phyloP scores from a whole-genome alignment of 805 yeast genomes.

The Grigorovia humatica region DNA sequence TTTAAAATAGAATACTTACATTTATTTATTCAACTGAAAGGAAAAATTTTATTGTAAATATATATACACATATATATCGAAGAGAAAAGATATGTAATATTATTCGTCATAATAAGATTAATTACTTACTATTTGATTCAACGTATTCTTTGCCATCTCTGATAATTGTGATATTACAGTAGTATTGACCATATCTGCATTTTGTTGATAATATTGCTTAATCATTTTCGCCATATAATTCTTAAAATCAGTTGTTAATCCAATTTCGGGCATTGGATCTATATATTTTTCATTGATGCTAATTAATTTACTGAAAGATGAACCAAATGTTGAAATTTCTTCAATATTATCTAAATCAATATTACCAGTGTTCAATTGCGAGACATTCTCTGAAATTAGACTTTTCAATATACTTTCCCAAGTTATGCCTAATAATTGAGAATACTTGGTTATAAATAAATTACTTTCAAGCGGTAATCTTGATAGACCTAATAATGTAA shows the following conservation, averaged over 20 bases:
- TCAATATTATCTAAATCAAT: slow-evolving; percentile 42
- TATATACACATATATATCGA: no score
- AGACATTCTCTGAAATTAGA: slow-evolving; percentile 30
- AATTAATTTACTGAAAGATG: slow-evolving; percentile 65
- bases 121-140: slow-evolving; percentile 15
- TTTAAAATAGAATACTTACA: not conserved
- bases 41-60: not conserved
- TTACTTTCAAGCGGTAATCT: slow-evolving; percentile 32
- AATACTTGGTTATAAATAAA: slow-evolving; percentile 33
- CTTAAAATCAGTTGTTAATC: slow-evolving; percentile 20
- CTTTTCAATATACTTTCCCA: slow-evolving; percentile 35
- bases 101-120: not conserved
- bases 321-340: slow-evolving; percentile 76
- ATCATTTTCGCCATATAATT: slow-evolving; percentile 14
- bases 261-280: slow-evolving; percentile 60
- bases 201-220: slow-evolving; percentile 14
- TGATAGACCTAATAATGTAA: slow-evolving; percentile 42
- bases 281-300: slow-evolving; percentile 49
- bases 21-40: no score
- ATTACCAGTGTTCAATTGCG: slow-evolving; percentile 29
- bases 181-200: slow-evolving; percentile 12
- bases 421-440: slow-evolving; percentile 33
- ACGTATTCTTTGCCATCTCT: slow-evolving; percentile 16
- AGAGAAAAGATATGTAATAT: not conserved
- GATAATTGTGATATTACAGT: slow-evolving; percentile 21